Conservation (phyloP, 371 early-diverging fungal genomes). For the Apophysomyces elegans region DNA sequence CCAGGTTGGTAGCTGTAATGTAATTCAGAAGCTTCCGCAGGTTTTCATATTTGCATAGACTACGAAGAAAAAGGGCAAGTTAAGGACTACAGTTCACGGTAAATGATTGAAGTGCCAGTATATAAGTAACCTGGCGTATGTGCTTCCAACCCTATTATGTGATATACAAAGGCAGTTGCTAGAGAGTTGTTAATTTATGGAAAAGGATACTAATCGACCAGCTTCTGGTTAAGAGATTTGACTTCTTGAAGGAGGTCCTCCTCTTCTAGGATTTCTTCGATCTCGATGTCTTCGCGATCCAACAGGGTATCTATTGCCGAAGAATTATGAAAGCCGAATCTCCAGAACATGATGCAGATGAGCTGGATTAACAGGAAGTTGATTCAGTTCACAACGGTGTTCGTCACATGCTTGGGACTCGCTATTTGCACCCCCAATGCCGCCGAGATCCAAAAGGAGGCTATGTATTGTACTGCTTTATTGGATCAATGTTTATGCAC, state of each 20-base stretch:
- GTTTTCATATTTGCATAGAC: constrained; percentile 65
- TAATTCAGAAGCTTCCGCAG: constrained; percentile 64
- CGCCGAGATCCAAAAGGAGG: too few species aligned
- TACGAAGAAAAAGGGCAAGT: constrained; percentile 23
- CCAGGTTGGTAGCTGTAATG: constrained; percentile 66
- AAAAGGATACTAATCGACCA: constrained; percentile 73
- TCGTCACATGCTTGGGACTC: too few species aligned
- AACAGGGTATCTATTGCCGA: constrained; percentile 78
- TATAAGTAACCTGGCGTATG: not conserved
- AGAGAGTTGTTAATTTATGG: not conserved
- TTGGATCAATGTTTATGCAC: too few species aligned
- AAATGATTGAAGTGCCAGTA: not conserved
- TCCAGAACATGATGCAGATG: constrained; percentile 66
- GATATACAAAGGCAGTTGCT: not conserved
- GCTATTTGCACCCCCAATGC: too few species aligned
- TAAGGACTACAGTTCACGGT: constrained; percentile 8
- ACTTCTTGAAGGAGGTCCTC: constrained; percentile 85
- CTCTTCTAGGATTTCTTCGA: constrained; percentile 79
- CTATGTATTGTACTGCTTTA: too few species aligned
- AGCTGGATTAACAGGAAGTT: not conserved
- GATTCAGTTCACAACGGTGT: too few species aligned
- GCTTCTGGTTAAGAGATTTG: constrained; percentile 77
- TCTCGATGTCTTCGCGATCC: constrained; percentile 72
- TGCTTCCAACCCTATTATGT: not conserved
- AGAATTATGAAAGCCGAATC: constrained; percentile 75